Conservation (phyloP, 768 basidiomycete species). For the Amanita brunnescens region DNA sequence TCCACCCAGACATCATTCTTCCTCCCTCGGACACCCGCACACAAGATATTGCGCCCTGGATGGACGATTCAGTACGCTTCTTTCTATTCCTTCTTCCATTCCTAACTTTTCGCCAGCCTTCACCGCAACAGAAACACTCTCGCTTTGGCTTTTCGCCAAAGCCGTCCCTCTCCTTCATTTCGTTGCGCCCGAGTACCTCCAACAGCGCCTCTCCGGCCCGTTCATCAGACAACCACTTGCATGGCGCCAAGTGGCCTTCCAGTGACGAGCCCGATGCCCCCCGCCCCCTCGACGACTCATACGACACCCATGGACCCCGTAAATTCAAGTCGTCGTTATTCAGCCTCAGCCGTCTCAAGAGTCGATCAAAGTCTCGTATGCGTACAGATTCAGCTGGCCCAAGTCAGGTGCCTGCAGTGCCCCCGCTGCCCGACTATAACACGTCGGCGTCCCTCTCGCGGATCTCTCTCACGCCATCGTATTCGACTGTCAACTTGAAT, state of each 20-base stretch:
- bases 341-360: conserved; percentile 7
- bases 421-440: conserved; percentile 4
- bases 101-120: conserved; percentile 7
- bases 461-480: conserved; percentile 2
- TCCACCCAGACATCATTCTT: conserved; percentile 12
- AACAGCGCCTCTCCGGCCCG: conserved; percentile 11
- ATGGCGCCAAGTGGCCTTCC: no score
- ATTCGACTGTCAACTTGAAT: not conserved
- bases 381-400: conserved; percentile 7
- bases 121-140: conserved; percentile 15
- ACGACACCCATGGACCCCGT: conserved; percentile 5
- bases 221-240: conserved; percentile 9
- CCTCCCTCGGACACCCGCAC: conserved; percentile 1
- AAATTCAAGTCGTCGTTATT: conserved; percentile 5
- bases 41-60: conserved; percentile 14
- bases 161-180: conserved; percentile 19
- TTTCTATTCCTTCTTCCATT: not conserved
- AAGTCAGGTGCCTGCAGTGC: not conserved
- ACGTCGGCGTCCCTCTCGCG: not conserved
- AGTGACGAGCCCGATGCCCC: conserved; percentile 12
- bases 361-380: conserved; percentile 8
- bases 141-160: conserved; percentile 20
- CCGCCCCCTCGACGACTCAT: conserved; percentile 5
- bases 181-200: conserved; percentile 13
- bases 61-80: conserved; percentile 4